Percentiles rank a stretch among this genome's conserved stretches.
Evolutionary conservation across 1,284 basidiomycete genomes (phyloP).

Genomic region (Pseudozyma sp.): DNA sequence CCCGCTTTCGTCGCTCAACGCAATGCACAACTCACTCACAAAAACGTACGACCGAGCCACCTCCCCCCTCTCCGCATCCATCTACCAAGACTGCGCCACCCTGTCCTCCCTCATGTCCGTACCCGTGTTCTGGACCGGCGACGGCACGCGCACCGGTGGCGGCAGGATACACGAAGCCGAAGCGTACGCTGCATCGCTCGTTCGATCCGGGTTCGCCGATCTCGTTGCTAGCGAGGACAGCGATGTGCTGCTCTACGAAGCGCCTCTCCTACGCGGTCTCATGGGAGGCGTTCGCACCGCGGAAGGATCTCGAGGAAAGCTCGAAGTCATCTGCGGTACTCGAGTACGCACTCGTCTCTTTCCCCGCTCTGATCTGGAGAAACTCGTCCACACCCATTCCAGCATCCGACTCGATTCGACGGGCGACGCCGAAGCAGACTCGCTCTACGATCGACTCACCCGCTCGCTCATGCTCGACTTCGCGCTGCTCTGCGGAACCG

Average conservation of each 20-base stretch:
- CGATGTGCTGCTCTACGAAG: slow-evolving; percentile 67
- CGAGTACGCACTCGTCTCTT: slow-evolving; percentile 51
- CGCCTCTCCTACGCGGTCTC: slow-evolving; percentile 63
- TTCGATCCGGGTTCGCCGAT: slow-evolving; percentile 61
- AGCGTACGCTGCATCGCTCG: slow-evolving; percentile 65
- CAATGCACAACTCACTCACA: slow-evolving; percentile 40
- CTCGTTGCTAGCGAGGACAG: slow-evolving; percentile 68
- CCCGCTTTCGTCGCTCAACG: slow-evolving; percentile 26
- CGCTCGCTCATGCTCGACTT: slow-evolving; percentile 59
- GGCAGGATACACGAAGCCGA: slow-evolving; percentile 66
- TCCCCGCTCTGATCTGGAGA: slow-evolving; percentile 19
- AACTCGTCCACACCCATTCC: slow-evolving; percentile 2
- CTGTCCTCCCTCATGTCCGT: slow-evolving; percentile 57
- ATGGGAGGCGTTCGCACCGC: slow-evolving; percentile 40
- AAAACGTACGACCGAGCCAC: slow-evolving; percentile 56
- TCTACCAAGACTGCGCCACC: slow-evolving; percentile 55
- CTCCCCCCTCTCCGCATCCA: slow-evolving; percentile 37
- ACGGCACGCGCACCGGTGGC: slow-evolving; percentile 52
- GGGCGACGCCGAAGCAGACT: neutral
- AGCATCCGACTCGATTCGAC: neutral
- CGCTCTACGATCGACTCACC: slow-evolving; percentile 31
- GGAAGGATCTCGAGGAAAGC: slow-evolving; percentile 24
- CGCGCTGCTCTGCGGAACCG: slow-evolving; percentile 67
- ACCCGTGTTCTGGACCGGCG: slow-evolving; percentile 64
- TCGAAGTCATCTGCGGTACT: slow-evolving; percentile 57